Conservation (phyloP, 768 basidiomycete genomes). For the Lentinula edodes region DNA sequence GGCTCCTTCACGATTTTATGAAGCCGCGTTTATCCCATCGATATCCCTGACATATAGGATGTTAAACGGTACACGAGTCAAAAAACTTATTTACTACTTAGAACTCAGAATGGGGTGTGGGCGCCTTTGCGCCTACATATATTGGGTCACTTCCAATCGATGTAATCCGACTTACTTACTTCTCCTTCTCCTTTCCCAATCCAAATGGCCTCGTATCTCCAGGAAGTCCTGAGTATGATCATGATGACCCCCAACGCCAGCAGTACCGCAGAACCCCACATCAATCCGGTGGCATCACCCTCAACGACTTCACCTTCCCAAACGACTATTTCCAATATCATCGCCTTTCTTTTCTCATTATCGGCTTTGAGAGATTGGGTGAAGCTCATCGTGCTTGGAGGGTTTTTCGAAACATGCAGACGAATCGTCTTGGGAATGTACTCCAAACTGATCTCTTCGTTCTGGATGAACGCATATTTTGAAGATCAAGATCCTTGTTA, state of each 20-base stretch:
- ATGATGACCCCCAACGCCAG: not conserved
- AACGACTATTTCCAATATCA: slow-evolving; percentile 24
- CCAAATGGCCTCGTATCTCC: too few species aligned
- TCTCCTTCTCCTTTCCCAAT: too few species aligned
- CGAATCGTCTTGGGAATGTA: slow-evolving; percentile 40
- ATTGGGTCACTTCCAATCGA: too few species aligned
- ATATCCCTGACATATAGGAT: too few species aligned
- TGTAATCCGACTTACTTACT: too few species aligned
- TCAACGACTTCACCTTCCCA: not conserved
- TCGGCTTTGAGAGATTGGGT: slow-evolving; percentile 58
- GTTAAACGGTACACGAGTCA: too few species aligned
- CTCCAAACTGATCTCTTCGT: slow-evolving; percentile 37
- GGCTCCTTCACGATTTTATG: too few species aligned
- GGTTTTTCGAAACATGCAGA: slow-evolving; percentile 52
- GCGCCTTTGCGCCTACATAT: too few species aligned
- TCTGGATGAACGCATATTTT: slow-evolving; percentile 61
- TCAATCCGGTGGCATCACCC: not conserved
- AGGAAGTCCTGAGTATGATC: too few species aligned
- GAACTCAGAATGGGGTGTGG: too few species aligned
- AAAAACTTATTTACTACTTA: too few species aligned
- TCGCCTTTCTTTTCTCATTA: slow-evolving; percentile 44
- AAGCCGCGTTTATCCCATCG: too few species aligned
- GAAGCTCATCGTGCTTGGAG: slow-evolving; percentile 58
- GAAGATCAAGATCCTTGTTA: slow-evolving; percentile 54
- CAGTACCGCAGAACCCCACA: not conserved